Base-by-base conservation (phyloP, 2,329 filamentous ascomycete species). In the Aspergillus sp. region DNA sequence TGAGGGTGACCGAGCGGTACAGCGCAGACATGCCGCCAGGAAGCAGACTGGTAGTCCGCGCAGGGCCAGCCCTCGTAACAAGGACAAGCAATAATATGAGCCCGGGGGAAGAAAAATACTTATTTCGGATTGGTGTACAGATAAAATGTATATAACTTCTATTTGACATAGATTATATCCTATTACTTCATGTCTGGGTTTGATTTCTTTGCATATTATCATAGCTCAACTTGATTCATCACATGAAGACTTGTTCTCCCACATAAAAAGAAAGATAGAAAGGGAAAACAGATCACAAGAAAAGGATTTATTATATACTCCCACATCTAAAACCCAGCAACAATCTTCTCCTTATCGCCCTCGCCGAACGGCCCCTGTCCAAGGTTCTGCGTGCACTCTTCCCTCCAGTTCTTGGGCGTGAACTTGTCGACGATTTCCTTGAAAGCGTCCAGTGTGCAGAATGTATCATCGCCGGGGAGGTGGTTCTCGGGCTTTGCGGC, bases 361-460 rank as follows among this genome's bases (percentile, higher is more conserved):
- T 64, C 66, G 0, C 76, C 77, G 48, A 79, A 75, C 4, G 75
- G 67, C 2, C 73, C 72, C 47, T 72, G 65, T 35, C 79, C 79
- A 33, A 85, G 53, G 53, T 83, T 83, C 44, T 66, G 67, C 33
- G 67, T 63, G 58, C 85, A 88, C 42, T 79, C 80, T 12, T 66
- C 61, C 58, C 78, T 80, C 91, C 90, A 97, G 63, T 90, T 78
- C 46, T 72, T 72, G 0, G 93, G 93, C 1, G 88, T 93, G 61
- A 87, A 94, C 58, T 88, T 89, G 68, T 97, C 91, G 2, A 93
- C 89, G 43, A 96, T 88, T 40, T 81, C 74, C 68, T 97, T 97
- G 75, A 98, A 98, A 0, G 91, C 89, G 44, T 86, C 81, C 57
- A 98, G 68, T 0, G 91, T 97, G 69, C 93, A 98, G 59, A 97